Evolutionary conservation across 768 basidiomycete genomes (phyloP).

Genomic region (Kwoniella newhampshirensis): DNA sequence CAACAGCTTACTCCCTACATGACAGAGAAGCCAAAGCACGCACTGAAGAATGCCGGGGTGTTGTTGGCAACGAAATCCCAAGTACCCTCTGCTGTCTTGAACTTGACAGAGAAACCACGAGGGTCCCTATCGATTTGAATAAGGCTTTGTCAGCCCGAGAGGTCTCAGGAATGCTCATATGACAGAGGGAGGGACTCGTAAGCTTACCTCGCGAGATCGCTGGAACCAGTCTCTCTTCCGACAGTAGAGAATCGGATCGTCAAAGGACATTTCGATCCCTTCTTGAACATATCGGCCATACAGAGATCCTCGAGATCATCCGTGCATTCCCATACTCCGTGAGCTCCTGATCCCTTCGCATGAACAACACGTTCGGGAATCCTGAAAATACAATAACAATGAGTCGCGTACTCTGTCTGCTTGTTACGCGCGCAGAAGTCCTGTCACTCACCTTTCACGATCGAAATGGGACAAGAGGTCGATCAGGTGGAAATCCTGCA

Average conservation of each 20-base stretch:
- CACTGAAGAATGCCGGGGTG: constrained; percentile 39
- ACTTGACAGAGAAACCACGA: constrained; percentile 56
- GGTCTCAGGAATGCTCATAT: background rate
- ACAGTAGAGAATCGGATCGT: constrained; percentile 56
- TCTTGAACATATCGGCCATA: constrained; percentile 54
- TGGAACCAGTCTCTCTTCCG: constrained; percentile 56
- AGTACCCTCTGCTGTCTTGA: constrained; percentile 56
- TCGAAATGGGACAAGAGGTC: constrained; percentile 78
- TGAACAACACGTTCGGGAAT: constrained; percentile 55
- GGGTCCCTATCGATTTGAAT: constrained; percentile 51
- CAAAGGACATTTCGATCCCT: constrained; percentile 52
- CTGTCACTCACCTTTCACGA: constrained; percentile 48
- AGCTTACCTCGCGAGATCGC: constrained; percentile 54
- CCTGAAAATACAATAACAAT: constrained; percentile 16
- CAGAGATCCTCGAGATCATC: constrained; percentile 55
- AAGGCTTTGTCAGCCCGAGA: constrained; percentile 2
- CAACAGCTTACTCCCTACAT: too few relatives aligned
- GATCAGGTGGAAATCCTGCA: constrained; percentile 72
- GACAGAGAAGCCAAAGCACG: too few relatives aligned
- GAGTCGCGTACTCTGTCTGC: too few relatives aligned
- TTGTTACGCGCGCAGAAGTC: background rate
- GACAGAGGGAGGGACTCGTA: background rate
- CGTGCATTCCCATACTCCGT: constrained; percentile 56
- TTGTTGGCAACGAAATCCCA: constrained; percentile 55
- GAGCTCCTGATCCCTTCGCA: constrained; percentile 67